These are phyloP conservation scores for Botrytis fragariae DNA, from an alignment of 2,329 filamentous ascomycete genomes.

Conservation along the genomic window DNA sequence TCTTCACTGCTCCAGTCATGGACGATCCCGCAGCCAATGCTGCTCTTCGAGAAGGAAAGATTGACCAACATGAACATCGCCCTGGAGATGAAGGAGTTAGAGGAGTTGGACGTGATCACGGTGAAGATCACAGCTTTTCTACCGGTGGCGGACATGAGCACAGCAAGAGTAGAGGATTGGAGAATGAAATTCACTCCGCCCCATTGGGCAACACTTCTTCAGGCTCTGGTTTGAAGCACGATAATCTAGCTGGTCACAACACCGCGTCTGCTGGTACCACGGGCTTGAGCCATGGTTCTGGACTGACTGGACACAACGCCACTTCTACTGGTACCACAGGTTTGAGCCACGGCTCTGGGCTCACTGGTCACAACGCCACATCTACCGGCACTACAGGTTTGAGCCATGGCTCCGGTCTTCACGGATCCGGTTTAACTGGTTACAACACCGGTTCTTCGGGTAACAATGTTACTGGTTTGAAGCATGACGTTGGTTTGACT, in stretches of 20 bases:
- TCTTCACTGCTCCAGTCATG: slow-evolving; percentile 16
- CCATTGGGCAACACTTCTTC: slow-evolving; percentile 13
- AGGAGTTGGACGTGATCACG: slow-evolving; percentile 1
- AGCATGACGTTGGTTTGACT: not conserved
- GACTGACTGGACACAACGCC: not conserved
- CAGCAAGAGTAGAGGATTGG: slow-evolving; percentile 7
- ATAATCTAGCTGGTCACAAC: not conserved
- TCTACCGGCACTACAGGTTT: not conserved
- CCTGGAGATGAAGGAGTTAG: not conserved
- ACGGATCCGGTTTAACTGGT: not conserved
- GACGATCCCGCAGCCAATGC: slow-evolving; percentile 3
- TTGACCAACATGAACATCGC: slow-evolving; percentile 9
- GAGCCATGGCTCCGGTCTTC: not conserved
- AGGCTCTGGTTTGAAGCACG: not conserved
- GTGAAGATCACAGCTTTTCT: not conserved
- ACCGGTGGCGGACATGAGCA: slow-evolving; percentile 5
- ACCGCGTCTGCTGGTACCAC: not conserved
- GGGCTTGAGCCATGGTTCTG: not conserved
- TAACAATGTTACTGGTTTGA: not conserved
- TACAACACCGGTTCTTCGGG: not conserved
- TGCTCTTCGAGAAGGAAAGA: not conserved
- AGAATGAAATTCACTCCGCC: not conserved
- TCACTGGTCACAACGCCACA: not conserved
- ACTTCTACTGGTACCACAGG: not conserved
- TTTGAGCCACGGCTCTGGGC: not conserved